Base-by-base conservation (phyloP, 2,329 filamentous ascomycete genomes). In the Achaetomium macrosporum region DNA sequence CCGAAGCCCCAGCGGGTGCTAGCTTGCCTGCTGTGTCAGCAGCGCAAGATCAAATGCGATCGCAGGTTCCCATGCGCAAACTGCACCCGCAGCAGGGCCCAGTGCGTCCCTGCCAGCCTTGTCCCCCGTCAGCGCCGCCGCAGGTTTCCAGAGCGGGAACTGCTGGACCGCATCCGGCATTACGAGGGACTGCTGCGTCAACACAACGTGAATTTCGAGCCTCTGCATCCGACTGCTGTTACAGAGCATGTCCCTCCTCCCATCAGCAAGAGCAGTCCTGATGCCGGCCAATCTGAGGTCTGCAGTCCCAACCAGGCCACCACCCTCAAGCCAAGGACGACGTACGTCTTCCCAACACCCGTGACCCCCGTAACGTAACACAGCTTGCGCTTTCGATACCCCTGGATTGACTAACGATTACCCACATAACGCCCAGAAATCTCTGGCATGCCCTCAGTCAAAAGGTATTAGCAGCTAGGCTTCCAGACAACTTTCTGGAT, bases 1-100 rank as follows among this genome's bases (percentile, higher is more conserved):
- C 25, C 17, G 6, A 64, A 64, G 45, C 39, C 66, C 1, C 59
- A 61, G 16, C 64, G 68, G 10, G 62, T 72, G 4, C 62, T 73
- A 4, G 69, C 73, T 1, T 88, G 84, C 58, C 67, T 81, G 1
- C 71, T 76, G 1, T 88, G 84, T 57, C 82, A 86, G 61, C 80
- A 83, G 58, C 77, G 82, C 46, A 85, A 85, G 62, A 70, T 85
- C 36, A 82, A 78, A 55, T 86, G 83, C 65, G 76, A 84, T 59
- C 77, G 79, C 53, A 73, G 68, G 19, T 76, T 76, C 56, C 82
- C 82, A 2, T 86, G 83, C 60, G 63, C 71, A 1, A 76, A 76
- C 49, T 85, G 83, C 59, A 59, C 70, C 35, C 76, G 71, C 49
- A 64, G 71, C 11, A 59, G 66, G 0, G 65, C 63, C 0, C 66